phyloP scores from a whole-genome alignment of 1,139 yeast species.

The Debaryomycetaceae sp. region DNA sequence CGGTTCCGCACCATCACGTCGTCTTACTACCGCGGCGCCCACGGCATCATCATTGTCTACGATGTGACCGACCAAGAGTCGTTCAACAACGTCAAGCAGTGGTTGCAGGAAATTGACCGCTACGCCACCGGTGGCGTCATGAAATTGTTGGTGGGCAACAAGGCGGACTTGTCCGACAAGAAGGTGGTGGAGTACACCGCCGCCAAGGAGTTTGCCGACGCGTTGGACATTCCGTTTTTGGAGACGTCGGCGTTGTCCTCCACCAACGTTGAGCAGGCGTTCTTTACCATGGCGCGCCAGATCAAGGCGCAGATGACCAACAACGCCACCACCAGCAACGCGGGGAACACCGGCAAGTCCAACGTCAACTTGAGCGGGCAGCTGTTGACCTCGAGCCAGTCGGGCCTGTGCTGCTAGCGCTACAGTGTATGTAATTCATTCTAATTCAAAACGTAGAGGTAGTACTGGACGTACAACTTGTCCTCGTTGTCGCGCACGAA shows the following conservation, averaged over 20 bases:
- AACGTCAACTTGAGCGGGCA: constrained; percentile 88
- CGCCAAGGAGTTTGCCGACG: constrained; percentile 97
- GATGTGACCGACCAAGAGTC: constrained; percentile 98
- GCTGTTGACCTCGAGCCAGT: constrained; percentile 64
- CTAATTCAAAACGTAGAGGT: constrained; percentile 29
- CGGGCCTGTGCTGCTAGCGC: constrained; percentile 72
- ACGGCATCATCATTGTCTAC: constrained; percentile 95
- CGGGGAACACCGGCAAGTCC: constrained; percentile 51
- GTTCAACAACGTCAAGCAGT: constrained; percentile 94
- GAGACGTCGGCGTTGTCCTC: constrained; percentile 96
- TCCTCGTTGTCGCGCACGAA: constrained; percentile 43
- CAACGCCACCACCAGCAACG: constrained; percentile 38
- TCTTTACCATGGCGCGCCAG: constrained; percentile 97
- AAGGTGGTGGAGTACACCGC: constrained; percentile 94
- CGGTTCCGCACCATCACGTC: constrained; percentile 97
- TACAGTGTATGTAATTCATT: neutral
- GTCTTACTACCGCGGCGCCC: constrained; percentile 97
- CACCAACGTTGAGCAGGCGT: constrained; percentile 97
- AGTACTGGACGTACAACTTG: constrained; percentile 47
- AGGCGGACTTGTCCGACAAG: constrained; percentile 90
- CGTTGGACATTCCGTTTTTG: constrained; percentile 89
- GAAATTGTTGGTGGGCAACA: constrained; percentile 94
- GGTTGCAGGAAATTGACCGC: constrained; percentile 98
- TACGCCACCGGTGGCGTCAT: constrained; percentile 97
- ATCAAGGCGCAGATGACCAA: constrained; percentile 94